phyloP scores from a whole-genome alignment of 2,329 filamentous ascomycete genomes.

The Sporothrix brunneoviolacea region DNA sequence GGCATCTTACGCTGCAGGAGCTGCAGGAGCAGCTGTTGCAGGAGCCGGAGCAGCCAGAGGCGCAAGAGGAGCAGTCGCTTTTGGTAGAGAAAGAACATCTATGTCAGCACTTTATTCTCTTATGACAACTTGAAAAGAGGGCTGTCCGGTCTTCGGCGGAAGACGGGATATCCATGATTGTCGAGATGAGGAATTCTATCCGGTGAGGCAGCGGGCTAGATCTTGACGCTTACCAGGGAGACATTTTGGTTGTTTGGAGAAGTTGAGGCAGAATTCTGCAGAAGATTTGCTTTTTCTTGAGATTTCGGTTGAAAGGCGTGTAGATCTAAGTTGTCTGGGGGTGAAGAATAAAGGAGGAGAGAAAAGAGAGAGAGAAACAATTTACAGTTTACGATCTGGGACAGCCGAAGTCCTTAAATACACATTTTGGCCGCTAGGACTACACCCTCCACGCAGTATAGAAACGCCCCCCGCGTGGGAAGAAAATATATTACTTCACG shows the following conservation, averaged over 20 bases:
- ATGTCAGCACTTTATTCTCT: no score
- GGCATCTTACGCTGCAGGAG: slow-evolving; percentile 17
- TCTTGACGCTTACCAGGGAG: slow-evolving; percentile 18
- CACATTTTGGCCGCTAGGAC: neutral
- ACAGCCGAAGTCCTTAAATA: slow-evolving; percentile 1
- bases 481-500: neutral
- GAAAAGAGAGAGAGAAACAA: neutral
- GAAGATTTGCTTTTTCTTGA: neutral
- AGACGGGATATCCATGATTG: no score
- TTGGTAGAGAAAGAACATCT: no score
- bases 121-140: neutral
- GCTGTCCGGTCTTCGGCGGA: no score
- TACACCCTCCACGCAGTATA: no score
- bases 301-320: slow-evolving; percentile 4
- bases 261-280: neutral
- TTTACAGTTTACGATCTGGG: no score
- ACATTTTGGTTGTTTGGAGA: slow-evolving; percentile 13
- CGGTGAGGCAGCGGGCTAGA: no score
- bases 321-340: no score
- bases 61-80: slow-evolving; percentile 19
- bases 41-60: slow-evolving; percentile 17
- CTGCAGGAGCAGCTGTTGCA: slow-evolving; percentile 19
- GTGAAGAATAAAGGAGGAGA: no score
- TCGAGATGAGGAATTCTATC: no score
- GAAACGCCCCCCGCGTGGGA: neutral